Evolutionary conservation across 2,329 filamentous ascomycete species (phyloP).

Genomic region (Paecilomyces dactylethromorphus): DNA sequence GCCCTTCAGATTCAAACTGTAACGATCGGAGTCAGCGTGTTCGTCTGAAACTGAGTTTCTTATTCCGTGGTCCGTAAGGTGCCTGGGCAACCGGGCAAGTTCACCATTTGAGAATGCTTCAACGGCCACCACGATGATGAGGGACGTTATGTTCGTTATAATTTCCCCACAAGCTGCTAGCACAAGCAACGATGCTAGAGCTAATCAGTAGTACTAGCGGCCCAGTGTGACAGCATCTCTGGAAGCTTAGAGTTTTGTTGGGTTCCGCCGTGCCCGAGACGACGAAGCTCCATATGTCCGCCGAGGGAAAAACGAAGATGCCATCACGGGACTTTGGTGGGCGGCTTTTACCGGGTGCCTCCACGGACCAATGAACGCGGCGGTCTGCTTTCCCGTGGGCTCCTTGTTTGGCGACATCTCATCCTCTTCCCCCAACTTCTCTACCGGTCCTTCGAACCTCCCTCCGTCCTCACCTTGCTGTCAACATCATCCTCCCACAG

Average conservation of each 20-base stretch:
- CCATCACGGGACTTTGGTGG: slow-evolving; percentile 18
- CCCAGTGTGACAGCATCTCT: background rate
- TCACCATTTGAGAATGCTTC: too few relatives aligned
- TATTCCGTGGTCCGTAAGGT: background rate
- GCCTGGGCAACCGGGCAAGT: background rate
- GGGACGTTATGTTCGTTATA: too few relatives aligned
- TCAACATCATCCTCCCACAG: slow-evolving; percentile 2
- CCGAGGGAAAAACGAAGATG: background rate
- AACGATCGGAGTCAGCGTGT: background rate
- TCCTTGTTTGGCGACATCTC: slow-evolving; percentile 18
- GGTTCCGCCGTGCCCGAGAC: background rate
- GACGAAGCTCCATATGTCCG: background rate
- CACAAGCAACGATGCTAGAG: too few relatives aligned
- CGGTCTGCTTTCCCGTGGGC: slow-evolving; percentile 25
- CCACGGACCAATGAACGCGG: slow-evolving; percentile 25
- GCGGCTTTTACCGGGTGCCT: slow-evolving; percentile 31
- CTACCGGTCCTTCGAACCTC: slow-evolving; percentile 5
- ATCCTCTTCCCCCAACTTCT: slow-evolving; percentile 21
- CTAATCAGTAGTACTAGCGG: too few relatives aligned
- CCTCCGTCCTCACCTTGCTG: slow-evolving; percentile 7
- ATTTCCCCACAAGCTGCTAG: too few relatives aligned
- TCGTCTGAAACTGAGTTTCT: background rate
- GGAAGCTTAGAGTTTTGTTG: too few relatives aligned
- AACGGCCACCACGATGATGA: too few relatives aligned
- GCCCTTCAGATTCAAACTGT: background rate